phyloP scores from a whole-genome alignment of 1,284 basidiomycete genomes.

The Phylloporus gajari region DNA sequence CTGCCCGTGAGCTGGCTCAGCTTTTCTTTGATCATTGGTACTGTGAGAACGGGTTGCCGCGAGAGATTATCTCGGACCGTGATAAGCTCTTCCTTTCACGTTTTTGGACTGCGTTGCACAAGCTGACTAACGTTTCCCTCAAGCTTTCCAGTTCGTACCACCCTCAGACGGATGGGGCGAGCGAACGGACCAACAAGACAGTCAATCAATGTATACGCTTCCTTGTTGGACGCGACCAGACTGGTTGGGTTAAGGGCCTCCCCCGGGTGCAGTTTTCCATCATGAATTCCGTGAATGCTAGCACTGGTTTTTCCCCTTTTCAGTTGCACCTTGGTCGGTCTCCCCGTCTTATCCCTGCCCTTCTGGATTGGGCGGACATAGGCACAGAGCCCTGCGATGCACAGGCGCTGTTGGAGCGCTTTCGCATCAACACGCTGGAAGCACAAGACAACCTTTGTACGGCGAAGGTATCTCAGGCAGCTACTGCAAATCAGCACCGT shows the following conservation, averaged over 20 bases:
- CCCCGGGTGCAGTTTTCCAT: background rate
- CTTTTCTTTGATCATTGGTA: constrained; percentile 4
- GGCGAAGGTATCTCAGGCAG: background rate
- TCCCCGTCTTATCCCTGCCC: background rate
- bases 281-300: background rate
- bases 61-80: background rate
- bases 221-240: background rate
- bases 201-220: background rate
- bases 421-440: background rate
- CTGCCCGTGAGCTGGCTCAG: background rate
- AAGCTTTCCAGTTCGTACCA: background rate
- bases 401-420: accelerated
- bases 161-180: background rate
- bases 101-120: background rate
- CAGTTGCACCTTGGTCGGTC: background rate
- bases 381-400: background rate
- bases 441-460: background rate
- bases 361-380: accelerated
- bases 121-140: background rate
- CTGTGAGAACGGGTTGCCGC: background rate
- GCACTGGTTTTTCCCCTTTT: background rate
- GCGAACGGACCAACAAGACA: background rate
- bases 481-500: background rate
- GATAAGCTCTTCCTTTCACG: background rate
- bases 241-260: background rate